phyloP scores from a whole-genome alignment of 106 monocot genomes.

The Amphibolis antarctica region DNA sequence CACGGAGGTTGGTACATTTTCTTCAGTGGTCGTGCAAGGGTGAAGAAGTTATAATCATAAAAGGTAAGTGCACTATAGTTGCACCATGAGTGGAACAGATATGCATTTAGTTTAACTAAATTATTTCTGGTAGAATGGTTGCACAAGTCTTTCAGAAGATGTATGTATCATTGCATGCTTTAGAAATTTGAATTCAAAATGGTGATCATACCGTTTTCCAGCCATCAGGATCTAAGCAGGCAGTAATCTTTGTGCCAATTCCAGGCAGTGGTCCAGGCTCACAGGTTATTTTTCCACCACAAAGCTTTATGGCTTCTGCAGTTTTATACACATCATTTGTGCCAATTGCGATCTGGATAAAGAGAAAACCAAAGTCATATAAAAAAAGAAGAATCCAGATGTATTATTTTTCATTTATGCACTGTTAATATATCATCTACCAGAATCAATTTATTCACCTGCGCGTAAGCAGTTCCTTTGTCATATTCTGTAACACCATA shows the following conservation, averaged over 20 bases:
- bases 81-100: too few species aligned
- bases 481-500: conserved; percentile 79
- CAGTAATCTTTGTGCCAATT: conserved; percentile 91
- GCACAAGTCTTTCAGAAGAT: not conserved
- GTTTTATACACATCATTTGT: conserved; percentile 97
- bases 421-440: not conserved
- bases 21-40: not conserved
- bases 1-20: not conserved
- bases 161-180: too few species aligned
- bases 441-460: conserved; percentile 30
- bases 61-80: not conserved
- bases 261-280: conserved; percentile 98
- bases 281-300: conserved; percentile 71
- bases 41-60: not conserved
- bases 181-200: too few species aligned
- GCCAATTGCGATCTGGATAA: conserved; percentile 74
- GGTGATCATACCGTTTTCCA: conserved; percentile 79
- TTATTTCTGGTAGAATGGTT: not conserved
- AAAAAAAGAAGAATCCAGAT: not conserved
- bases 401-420: not conserved
- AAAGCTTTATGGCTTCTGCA: conserved; percentile 67
- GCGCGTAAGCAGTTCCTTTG: conserved; percentile 91
- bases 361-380: not conserved
- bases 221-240: conserved; percentile 95
- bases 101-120: not conserved